Evolutionary conservation across 1,284 basidiomycete genomes (phyloP).

Genomic region (Cryptococcus sp.): DNA sequence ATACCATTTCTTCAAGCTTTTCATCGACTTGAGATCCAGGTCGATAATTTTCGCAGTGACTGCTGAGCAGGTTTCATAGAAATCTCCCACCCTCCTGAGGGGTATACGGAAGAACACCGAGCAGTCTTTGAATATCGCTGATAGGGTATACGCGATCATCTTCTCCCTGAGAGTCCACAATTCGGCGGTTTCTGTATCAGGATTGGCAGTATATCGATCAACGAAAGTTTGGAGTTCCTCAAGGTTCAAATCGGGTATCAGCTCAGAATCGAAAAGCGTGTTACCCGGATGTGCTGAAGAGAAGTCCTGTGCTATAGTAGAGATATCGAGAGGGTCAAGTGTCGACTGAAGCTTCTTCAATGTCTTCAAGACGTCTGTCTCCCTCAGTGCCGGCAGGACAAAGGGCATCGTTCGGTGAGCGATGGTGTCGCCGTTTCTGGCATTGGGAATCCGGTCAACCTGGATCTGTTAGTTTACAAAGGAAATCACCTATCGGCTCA

Average conservation of each 20-base stretch:
- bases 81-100: constrained; percentile 1
- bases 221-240: constrained; percentile 61
- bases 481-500: constrained; percentile 44
- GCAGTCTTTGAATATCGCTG: constrained; percentile 95
- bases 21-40: constrained; percentile 73
- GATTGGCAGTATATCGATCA: constrained; percentile 52
- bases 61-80: constrained; percentile 5
- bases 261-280: constrained; percentile 19
- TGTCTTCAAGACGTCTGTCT: constrained; percentile 56
- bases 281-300: constrained; percentile 15
- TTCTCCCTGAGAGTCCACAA: constrained; percentile 36
- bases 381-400: constrained; percentile 55
- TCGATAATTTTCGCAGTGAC: constrained; percentile 67
- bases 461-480: not conserved
- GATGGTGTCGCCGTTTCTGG: constrained; percentile 1
- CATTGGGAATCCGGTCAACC: constrained; percentile 10
- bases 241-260: constrained; percentile 52
- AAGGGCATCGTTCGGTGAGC: constrained; percentile 12
- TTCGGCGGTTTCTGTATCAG: constrained; percentile 1
- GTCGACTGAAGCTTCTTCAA: constrained; percentile 66
- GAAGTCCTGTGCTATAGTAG: constrained; percentile 26
- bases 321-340: constrained; percentile 74
- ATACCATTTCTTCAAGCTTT: constrained; percentile 65
- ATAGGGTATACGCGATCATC: constrained; percentile 70
- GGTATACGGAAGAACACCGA: constrained; percentile 65